Conservation (phyloP, 1,139 yeast species). For the Zygosaccharomyces pseudobailii region DNA sequence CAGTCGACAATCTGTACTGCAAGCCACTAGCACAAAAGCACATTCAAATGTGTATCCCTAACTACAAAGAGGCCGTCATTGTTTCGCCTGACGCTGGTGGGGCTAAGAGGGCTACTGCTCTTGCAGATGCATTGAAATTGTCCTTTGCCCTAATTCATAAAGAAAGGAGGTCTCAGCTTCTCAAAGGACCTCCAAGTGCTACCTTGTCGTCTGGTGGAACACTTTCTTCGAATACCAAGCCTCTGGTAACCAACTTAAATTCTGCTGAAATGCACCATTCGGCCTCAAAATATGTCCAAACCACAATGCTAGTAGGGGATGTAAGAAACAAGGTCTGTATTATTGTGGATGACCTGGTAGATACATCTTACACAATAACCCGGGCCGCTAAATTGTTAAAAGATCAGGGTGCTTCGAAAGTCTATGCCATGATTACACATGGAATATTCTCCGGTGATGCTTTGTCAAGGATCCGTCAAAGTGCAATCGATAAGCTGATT, state of each 20-base stretch:
- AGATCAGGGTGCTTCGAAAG: slow-evolving; percentile 86
- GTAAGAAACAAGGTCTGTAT: slow-evolving; percentile 81
- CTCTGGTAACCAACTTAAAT: slow-evolving; percentile 20
- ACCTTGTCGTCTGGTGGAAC: slow-evolving; percentile 32
- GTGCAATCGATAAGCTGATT: slow-evolving; percentile 76
- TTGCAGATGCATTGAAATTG: slow-evolving; percentile 86
- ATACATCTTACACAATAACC: slow-evolving; percentile 87
- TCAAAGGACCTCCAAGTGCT: slow-evolving; percentile 35
- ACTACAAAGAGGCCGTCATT: slow-evolving; percentile 73
- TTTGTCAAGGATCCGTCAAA: slow-evolving; percentile 58
- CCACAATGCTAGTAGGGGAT: slow-evolving; percentile 89
- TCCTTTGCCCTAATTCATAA: slow-evolving; percentile 94
- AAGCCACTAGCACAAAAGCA: slow-evolving; percentile 80
- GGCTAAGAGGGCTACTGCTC: slow-evolving; percentile 89
- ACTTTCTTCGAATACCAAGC: slow-evolving; percentile 24
- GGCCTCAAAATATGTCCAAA: slow-evolving; percentile 29
- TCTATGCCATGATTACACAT: slow-evolving; percentile 86
- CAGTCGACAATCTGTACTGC: slow-evolving; percentile 86
- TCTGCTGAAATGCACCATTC: slow-evolving; percentile 16
- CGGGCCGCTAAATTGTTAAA: slow-evolving; percentile 87
- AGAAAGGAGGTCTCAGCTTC: slow-evolving; percentile 62
- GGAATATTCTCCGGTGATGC: slow-evolving; percentile 95
- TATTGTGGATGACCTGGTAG: slow-evolving; percentile 87
- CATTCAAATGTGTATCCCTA: slow-evolving; percentile 65
- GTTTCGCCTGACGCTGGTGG: slow-evolving; percentile 98